phyloP scores from a whole-genome alignment of 768 basidiomycete genomes.

The Kwoniella newhampshirensis region DNA sequence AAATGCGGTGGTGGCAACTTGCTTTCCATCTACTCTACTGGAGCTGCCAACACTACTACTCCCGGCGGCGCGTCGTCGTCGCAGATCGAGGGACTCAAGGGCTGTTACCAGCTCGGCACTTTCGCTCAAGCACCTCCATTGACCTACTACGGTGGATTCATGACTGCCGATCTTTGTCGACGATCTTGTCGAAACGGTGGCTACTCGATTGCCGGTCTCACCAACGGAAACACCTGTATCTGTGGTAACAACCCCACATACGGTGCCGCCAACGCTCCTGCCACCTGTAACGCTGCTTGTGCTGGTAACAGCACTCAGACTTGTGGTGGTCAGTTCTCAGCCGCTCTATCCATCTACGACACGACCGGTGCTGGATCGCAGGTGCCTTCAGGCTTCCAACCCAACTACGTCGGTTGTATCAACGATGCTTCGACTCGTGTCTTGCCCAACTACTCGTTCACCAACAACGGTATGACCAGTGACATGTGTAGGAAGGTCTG shows the following conservation, averaged over 20 bases:
- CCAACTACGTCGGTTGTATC: conserved; percentile 35
- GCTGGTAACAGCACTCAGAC: conserved; percentile 20
- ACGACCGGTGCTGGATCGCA: conserved; percentile 19
- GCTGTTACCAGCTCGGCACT: conserved; percentile 28
- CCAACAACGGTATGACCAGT: conserved; percentile 18
- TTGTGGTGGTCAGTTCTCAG: conserved; percentile 32
- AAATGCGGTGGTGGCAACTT: conserved; percentile 26
- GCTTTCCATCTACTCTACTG: conserved; percentile 18
- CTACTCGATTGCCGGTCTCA: conserved; percentile 27
- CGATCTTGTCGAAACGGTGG: conserved; percentile 36
- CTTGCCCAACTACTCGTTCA: conserved; percentile 18
- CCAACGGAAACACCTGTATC: conserved; percentile 36
- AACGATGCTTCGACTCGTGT: conserved; percentile 16
- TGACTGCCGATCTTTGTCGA: conserved; percentile 43
- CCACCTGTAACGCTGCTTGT: conserved; percentile 23
- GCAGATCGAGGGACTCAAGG: conserved; percentile 30
- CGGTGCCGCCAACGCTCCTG: conserved; percentile 15
- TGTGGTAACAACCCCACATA: conserved; percentile 35
- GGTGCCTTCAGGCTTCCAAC: conserved; percentile 18
- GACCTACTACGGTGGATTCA: conserved; percentile 17
- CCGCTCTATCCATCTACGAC: conserved; percentile 30
- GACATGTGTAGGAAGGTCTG: conserved; percentile 28
- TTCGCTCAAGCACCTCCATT: conserved; percentile 20
- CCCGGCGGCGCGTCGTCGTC: no score
- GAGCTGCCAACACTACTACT: conserved; percentile 7